Conservation (phyloP, 2,329 filamentous ascomycete genomes). For the Claviceps digitariae region DNA sequence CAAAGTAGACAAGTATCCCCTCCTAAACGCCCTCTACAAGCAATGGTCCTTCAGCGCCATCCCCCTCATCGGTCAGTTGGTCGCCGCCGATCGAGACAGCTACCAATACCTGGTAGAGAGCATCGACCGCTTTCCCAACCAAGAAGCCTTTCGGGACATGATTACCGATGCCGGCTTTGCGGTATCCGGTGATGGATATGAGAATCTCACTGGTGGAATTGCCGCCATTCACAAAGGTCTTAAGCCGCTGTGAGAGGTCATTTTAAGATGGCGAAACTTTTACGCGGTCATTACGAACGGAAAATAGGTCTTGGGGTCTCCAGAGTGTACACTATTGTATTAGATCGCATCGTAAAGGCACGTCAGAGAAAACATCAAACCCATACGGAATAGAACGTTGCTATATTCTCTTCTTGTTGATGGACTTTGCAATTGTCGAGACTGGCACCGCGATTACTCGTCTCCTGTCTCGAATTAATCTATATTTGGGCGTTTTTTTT, state of each 20-base stretch:
- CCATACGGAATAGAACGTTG: not conserved
- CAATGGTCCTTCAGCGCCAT: constrained; percentile 93
- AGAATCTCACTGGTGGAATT: constrained; percentile 83
- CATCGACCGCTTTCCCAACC: constrained; percentile 83
- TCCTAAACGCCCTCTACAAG: constrained; percentile 83
- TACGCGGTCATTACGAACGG: not conserved
- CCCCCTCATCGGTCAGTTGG: constrained; percentile 85
- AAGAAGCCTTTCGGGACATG: constrained; percentile 73
- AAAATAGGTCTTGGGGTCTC: not conserved
- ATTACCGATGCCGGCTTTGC: constrained; percentile 75
- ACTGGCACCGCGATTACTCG: not conserved
- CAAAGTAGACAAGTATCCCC: constrained; percentile 58
- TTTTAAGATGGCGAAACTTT: no score
- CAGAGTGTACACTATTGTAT: not conserved
- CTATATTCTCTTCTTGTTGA: not conserved
- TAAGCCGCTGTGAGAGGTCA: constrained; percentile 49
- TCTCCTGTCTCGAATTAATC: not conserved
- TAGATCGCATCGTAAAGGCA: constrained; percentile 4
- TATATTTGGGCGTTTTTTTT: not conserved
- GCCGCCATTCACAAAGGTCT: constrained; percentile 95
- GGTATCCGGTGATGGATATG: constrained; percentile 69
- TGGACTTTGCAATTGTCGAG: not conserved
- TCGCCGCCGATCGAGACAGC: constrained; percentile 85
- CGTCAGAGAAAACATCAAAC: constrained; percentile 10
- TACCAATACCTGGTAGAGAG: constrained; percentile 99